These are phyloP conservation scores for Mycena galopus DNA, from an alignment of 768 basidiomycete genomes.

Conservation along the genomic window DNA sequence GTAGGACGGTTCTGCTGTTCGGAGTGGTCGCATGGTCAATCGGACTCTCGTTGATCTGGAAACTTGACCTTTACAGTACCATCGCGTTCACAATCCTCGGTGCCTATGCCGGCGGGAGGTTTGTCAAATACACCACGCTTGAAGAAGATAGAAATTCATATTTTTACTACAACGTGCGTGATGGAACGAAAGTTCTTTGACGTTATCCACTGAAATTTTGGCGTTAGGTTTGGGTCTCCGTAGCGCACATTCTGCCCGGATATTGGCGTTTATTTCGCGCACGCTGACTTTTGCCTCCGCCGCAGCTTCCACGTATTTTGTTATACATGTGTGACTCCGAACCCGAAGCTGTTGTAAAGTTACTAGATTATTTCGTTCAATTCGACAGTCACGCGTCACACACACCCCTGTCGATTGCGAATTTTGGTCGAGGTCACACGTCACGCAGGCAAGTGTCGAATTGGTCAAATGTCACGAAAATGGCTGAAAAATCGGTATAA, in stretches of 20 bases:
- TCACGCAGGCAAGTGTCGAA: no score
- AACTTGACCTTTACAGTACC: conserved; percentile 42
- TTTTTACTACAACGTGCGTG: conserved; percentile 54
- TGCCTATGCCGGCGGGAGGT: conserved; percentile 46
- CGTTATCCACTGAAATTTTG: not conserved
- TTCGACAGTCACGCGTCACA: no score
- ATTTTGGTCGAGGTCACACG: no score
- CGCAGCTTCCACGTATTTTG: no score
- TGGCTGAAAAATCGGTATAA: no score
- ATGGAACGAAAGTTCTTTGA: no score
- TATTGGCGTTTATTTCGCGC: conserved; percentile 46
- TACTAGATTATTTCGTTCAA: no score
- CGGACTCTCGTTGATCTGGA: conserved; percentile 48
- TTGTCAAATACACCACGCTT: conserved; percentile 45
- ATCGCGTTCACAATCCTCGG: conserved; percentile 45
- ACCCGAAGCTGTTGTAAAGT: no score
- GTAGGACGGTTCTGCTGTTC: conserved; percentile 41
- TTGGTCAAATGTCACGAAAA: no score
- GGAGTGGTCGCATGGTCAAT: conserved; percentile 52
- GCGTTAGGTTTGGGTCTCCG: conserved; percentile 49
- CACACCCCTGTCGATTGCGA: no score
- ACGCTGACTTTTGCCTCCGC: no score
- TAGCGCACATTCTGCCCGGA: conserved; percentile 50
- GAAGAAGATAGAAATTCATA: conserved; percentile 50
- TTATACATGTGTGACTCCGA: no score